Base-by-base conservation (phyloP, 164 flowering plant genomes). In the Macadamia tetraphylla region DNA sequence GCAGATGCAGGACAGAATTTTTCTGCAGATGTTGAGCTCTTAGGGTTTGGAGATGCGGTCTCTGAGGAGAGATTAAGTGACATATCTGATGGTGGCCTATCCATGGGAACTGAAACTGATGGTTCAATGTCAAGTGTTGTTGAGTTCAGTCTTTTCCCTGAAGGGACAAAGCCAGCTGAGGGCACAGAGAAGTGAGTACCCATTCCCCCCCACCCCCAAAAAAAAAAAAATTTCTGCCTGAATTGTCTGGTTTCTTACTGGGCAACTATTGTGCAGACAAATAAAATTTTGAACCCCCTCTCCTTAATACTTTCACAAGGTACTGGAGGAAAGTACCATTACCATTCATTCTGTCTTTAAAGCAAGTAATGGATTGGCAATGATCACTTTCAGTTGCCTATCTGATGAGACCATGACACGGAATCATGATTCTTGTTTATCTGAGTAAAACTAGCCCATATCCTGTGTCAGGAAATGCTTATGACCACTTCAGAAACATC, bases 41-140 rank as follows among this genome's bases (percentile, higher is more conserved):
- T 83, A 69, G 86, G 81, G 29, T 77, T 71, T 64, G 82, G 81
- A 17, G 80, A 83, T 74, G 80, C 70, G 42, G 87, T 82, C 65
- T 72, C 70, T 68, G 91, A 82, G 61, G 90, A 83, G 69, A 86
- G 82, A 75, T 77, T 77, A 57, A 84, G 87, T 75, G 88, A 87
- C 62, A 78, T 77, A 65, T 88, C 91, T 81, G 91, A 88, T 69
- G 79, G 85, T 69, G 80, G 73, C 71, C 70, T 86, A 75, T 83
- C 86, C 67, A 68, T 80, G 74, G 84, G 85, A 78, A 79, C 92
- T 74, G 97, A 85, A 73, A 81, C 86, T 72, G 90, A 86, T 75
- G 84, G 79, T 58, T 74, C 85, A 43, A 31, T 62, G 1, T 64
- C 64, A 56, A 71, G 81, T 59, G 69, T 55, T 3, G 76, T 75